Conservation (phyloP, 176 grass and related monocot genomes). For the Juncus inflexus region DNA sequence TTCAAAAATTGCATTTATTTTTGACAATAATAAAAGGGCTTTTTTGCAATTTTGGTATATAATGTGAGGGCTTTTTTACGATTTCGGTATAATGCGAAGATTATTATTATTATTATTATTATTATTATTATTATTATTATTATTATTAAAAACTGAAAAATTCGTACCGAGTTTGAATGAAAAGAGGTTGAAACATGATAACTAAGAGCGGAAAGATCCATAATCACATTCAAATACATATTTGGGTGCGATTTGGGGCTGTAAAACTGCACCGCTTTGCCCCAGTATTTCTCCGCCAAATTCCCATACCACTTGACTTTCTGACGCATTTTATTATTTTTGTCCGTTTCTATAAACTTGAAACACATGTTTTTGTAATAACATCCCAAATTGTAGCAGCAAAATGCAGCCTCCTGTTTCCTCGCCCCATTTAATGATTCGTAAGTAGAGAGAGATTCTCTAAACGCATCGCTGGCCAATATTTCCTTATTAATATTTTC, state of each 20-base stretch:
- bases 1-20: too few species aligned
- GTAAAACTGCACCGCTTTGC: slow-evolving; percentile 76
- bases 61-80: too few species aligned
- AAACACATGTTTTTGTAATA: slow-evolving; percentile 89
- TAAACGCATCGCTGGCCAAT: slow-evolving; percentile 83
- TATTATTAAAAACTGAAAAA: too few species aligned
- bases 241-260: slow-evolving; percentile 70
- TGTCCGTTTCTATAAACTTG: too few species aligned
- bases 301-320: slow-evolving; percentile 87
- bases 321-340: slow-evolving; percentile 69
- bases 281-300: slow-evolving; percentile 83
- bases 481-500: slow-evolving; percentile 47
- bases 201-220: slow-evolving; percentile 67
- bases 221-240: slow-evolving; percentile 90
- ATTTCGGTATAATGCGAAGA: too few species aligned
- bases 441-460: slow-evolving; percentile 81
- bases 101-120: too few species aligned
- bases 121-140: too few species aligned
- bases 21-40: too few species aligned
- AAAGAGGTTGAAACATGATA: slow-evolving; percentile 48
- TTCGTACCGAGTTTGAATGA: slow-evolving; percentile 60
- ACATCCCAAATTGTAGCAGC: slow-evolving; percentile 82
- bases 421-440: slow-evolving; percentile 67
- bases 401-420: slow-evolving; percentile 91
- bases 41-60: too few species aligned